These are phyloP conservation scores for Coemansia sp. DNA, from an alignment of 192 early-diverging fungal species.

Conservation along the genomic window DNA sequence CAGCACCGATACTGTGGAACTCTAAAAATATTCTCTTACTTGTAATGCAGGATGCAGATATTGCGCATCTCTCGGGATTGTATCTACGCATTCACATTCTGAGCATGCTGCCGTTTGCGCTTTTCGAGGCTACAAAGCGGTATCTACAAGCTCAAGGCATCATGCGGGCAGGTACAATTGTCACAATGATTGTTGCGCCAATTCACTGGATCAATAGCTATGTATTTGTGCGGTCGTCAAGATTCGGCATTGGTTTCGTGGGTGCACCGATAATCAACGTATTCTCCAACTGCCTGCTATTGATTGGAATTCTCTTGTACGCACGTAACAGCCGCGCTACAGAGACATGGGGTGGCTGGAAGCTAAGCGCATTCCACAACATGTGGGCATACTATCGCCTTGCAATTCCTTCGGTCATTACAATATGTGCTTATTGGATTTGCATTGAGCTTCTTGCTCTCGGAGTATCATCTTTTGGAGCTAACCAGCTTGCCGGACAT, in stretches of 20 bases:
- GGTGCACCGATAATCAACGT: constrained; percentile 77
- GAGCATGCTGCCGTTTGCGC: constrained; percentile 68
- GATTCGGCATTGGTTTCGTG: constrained; percentile 65
- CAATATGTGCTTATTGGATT: constrained; percentile 79
- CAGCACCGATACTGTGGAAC: constrained; percentile 18
- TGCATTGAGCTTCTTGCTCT: constrained; percentile 67
- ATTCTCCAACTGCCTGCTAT: constrained; percentile 70
- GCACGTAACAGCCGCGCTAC: constrained; percentile 36
- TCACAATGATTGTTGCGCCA: constrained; percentile 66
- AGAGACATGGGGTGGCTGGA: constrained; percentile 78
- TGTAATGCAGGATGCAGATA: constrained; percentile 63
- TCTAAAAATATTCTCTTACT: constrained; percentile 63
- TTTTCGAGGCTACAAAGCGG: constrained; percentile 76
- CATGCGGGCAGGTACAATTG: constrained; percentile 77
- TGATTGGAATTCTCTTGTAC: constrained; percentile 64
- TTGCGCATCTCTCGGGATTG: constrained; percentile 56
- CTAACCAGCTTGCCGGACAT: constrained; percentile 52
- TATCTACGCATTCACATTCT: constrained; percentile 65
- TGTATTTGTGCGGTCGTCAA: constrained; percentile 66
- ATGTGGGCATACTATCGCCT: constrained; percentile 64
- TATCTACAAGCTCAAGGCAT: constrained; percentile 78
- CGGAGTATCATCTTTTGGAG: constrained; percentile 71
- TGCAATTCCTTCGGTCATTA: constrained; percentile 74
- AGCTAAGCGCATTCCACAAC: constrained; percentile 60
- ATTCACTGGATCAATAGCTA: constrained; percentile 75